phyloP scores from a whole-genome alignment of 73 alveolate species.

The Tetrahymena thermophila region DNA sequence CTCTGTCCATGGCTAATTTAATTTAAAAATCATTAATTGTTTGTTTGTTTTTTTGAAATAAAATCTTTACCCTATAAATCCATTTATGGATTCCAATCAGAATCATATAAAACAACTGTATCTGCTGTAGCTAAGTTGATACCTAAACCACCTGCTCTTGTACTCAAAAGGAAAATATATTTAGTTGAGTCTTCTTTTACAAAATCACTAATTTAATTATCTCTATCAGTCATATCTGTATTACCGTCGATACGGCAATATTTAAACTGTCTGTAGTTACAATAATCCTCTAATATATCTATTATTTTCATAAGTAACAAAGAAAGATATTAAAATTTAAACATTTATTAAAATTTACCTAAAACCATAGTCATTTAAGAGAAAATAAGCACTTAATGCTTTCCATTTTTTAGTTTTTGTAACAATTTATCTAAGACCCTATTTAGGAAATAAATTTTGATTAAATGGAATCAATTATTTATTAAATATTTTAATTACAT shows the following conservation, averaged over 20 bases:
- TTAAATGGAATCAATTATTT: neutral
- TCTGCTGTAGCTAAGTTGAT: conserved; percentile 97
- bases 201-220: conserved; percentile 61
- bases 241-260: conserved; percentile 97
- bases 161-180: conserved; percentile 90
- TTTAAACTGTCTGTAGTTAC: conserved; percentile 85
- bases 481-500: neutral
- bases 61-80: conserved; percentile 69
- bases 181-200: conserved; percentile 58
- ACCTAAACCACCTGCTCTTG: conserved; percentile 98
- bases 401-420: conserved; percentile 62
- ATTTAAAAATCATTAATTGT: neutral
- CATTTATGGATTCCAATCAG: conserved; percentile 99
- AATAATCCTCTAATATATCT: conserved; percentile 96
- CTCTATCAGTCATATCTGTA: conserved; percentile 59
- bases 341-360: neutral
- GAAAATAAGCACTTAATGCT: conserved; percentile 79
- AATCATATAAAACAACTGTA: conserved; percentile 95
- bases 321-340: neutral
- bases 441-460: neutral
- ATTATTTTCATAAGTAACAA: neutral
- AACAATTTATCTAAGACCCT: conserved; percentile 76
- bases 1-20: conserved; percentile 95
- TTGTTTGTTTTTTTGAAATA: neutral
- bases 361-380: conserved; percentile 90